These are phyloP conservation scores for Penicillium sp. DNA, from an alignment of 2,329 filamentous ascomycete species.

Conservation along the genomic window DNA sequence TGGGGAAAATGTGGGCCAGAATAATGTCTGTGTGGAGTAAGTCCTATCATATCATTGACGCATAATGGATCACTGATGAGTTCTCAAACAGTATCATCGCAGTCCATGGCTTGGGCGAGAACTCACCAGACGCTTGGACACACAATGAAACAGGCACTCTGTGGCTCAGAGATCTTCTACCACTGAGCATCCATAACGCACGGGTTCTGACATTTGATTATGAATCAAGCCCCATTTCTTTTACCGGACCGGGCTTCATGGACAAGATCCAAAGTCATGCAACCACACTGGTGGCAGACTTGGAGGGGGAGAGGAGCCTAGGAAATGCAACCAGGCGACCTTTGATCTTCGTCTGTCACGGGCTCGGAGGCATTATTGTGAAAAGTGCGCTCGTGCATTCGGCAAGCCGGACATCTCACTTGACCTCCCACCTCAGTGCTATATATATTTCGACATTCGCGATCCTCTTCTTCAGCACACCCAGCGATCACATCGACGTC, in stretches of 20 bases:
- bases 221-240: slow-evolving; percentile 5
- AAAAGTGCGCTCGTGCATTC: slow-evolving; percentile 33
- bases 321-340: slow-evolving; percentile 23
- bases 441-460: slow-evolving; percentile 30
- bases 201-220: slow-evolving; percentile 22
- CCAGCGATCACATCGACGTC: slow-evolving; percentile 35
- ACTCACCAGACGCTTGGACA: slow-evolving; percentile 2
- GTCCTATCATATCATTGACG: too few species aligned
- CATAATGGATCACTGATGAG: too few species aligned
- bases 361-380: slow-evolving; percentile 40
- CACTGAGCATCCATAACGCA: slow-evolving; percentile 4
- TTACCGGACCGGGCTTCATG: neutral
- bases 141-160: slow-evolving; percentile 4
- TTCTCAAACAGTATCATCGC: slow-evolving; percentile 2
- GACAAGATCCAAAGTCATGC: slow-evolving; percentile 22
- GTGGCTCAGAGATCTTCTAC: slow-evolving; percentile 7
- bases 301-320: slow-evolving; percentile 33
- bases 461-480: slow-evolving; percentile 43
- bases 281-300: slow-evolving; percentile 32
- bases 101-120: slow-evolving; percentile 5
- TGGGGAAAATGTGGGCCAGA: too few species aligned
- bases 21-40: too few species aligned
- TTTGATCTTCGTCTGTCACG: slow-evolving; percentile 43
- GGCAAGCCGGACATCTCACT: slow-evolving; percentile 1
- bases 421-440: slow-evolving; percentile 1